Conservation (phyloP, 768 basidiomycete species). For the Boletales sp. region DNA sequence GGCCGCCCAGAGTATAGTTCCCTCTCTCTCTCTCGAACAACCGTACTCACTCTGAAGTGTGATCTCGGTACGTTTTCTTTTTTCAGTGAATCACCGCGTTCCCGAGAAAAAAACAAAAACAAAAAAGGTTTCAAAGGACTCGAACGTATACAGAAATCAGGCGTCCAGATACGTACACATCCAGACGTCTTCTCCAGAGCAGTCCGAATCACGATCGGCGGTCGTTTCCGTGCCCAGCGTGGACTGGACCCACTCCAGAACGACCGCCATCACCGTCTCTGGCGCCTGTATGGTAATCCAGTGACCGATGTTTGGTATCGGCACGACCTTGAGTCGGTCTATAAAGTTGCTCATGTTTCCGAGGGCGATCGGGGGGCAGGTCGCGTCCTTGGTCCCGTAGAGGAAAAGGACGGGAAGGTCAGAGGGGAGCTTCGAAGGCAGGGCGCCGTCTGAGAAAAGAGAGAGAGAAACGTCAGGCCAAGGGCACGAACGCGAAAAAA, state of each 20-base stretch:
- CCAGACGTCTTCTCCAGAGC: slow-evolving; percentile 4
- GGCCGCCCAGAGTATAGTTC: too few species aligned
- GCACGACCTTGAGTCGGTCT: slow-evolving; percentile 45
- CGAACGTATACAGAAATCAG: too few species aligned
- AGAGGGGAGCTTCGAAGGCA: slow-evolving; percentile 41
- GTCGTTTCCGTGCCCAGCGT: background rate
- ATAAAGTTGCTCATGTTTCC: slow-evolving; percentile 48
- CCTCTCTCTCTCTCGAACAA: too few species aligned
- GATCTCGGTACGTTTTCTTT: too few species aligned
- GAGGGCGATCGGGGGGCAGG: slow-evolving; percentile 41
- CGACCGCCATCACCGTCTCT: slow-evolving; percentile 47
- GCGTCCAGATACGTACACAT: background rate
- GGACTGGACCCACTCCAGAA: slow-evolving; percentile 44
- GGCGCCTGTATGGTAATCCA: slow-evolving; percentile 68
- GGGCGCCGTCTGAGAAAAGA: too few species aligned
- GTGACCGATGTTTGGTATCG: slow-evolving; percentile 56
- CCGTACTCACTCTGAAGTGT: too few species aligned
- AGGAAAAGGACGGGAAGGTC: slow-evolving; percentile 60
- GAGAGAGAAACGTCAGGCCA: too few species aligned
- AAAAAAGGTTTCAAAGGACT: too few species aligned
- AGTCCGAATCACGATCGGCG: too few species aligned
- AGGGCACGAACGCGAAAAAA: too few species aligned
- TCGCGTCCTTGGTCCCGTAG: slow-evolving; percentile 54
- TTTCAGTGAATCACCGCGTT: too few species aligned
- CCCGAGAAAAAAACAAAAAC: too few species aligned